Evolutionary conservation across 2,329 filamentous ascomycete genomes (phyloP), one percentile per base, ranked within the genome.

Genomic region (Fusarium palustre): DNA sequence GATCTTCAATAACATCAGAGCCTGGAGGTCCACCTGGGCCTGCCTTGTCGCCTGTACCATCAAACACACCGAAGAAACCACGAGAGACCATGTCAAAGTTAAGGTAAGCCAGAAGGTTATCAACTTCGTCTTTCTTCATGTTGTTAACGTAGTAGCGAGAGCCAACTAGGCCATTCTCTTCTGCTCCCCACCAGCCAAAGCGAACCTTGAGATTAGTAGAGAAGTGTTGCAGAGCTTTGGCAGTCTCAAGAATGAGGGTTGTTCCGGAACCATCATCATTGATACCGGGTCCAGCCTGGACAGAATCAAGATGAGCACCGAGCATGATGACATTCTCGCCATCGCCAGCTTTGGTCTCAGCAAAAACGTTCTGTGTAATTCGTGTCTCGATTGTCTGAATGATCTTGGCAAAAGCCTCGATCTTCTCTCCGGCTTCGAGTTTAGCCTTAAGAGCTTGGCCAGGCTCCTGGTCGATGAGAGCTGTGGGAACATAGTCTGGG

Each of bases 251-350:
- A 25, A 83, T 73, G 0, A 81, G 77, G 0, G 80, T 76, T 1
- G 78, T 78, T 15, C 82, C 82, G 0, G 79, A 82, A 7, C 82
- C 82, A 53, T 84, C 81, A 46, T 84, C 82, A 49, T 84, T 84
- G 62, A 84, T 80, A 4, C 82, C 82, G 0, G 82, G 79, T 0
- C 82, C 82, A 12, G 78, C 80, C 31, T 81, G 78, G 4, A 83
- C 82, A 0, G 78, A 79, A 73, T 84, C 82, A 2, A 82, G 77
- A 62, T 84, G 82, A 0, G 80, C 82, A 22, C 82, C 81, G 0
- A 83, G 73, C 68, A 81, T 76, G 34, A 83, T 74, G 1, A 82
- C 76, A 31, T 82, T 84, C 55, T 77, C 74, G 2, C 76, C 77
- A 55, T 84, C 82, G 1, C 82, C 83, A 4, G 75, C 76, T 45